phyloP scores from a whole-genome alignment of 768 basidiomycete genomes.

The Boletales sp. region DNA sequence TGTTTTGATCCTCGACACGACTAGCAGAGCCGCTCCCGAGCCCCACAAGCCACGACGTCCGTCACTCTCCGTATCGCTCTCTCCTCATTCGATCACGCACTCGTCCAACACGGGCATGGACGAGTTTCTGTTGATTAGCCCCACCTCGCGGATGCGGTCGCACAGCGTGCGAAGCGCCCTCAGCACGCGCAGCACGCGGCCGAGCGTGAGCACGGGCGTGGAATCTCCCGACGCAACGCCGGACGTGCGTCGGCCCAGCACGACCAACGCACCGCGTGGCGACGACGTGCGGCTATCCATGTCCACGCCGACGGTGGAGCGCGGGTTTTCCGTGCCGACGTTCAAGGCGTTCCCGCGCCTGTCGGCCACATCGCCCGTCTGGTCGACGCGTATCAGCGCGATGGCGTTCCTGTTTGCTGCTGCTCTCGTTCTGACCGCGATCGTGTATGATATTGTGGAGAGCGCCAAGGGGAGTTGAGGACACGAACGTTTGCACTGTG shows the following conservation, averaged over 20 bases:
- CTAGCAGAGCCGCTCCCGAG: neutral
- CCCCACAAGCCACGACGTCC: slow-evolving; percentile 4
- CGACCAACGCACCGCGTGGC: neutral
- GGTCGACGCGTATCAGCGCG: slow-evolving; percentile 12
- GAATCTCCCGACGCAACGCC: neutral
- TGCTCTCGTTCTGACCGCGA: slow-evolving; percentile 14
- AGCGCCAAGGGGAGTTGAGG: neutral
- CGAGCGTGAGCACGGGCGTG: neutral
- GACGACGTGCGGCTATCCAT: slow-evolving; percentile 1
- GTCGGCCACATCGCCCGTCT: slow-evolving; percentile 1
- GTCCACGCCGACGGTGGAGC: neutral
- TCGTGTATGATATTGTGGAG: slow-evolving; percentile 14
- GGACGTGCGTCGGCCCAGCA: neutral
- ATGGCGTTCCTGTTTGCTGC: neutral
- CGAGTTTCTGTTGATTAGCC: slow-evolving; percentile 16
- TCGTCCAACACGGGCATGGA: slow-evolving; percentile 19
- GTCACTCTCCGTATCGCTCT: slow-evolving; percentile 12
- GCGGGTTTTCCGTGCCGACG: neutral
- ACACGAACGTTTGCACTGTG: no score
- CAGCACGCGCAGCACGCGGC: neutral
- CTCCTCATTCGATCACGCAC: slow-evolving; percentile 12
- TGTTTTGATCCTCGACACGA: slow-evolving; percentile 4
- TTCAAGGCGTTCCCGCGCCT: slow-evolving; percentile 17
- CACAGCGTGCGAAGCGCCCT: slow-evolving; percentile 6
- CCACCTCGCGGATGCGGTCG: slow-evolving; percentile 2